Evolutionary conservation across 139 green algal species (phyloP), one percentile per base, ranked within the genome.

Genomic region (Pleodorina starrii): DNA sequence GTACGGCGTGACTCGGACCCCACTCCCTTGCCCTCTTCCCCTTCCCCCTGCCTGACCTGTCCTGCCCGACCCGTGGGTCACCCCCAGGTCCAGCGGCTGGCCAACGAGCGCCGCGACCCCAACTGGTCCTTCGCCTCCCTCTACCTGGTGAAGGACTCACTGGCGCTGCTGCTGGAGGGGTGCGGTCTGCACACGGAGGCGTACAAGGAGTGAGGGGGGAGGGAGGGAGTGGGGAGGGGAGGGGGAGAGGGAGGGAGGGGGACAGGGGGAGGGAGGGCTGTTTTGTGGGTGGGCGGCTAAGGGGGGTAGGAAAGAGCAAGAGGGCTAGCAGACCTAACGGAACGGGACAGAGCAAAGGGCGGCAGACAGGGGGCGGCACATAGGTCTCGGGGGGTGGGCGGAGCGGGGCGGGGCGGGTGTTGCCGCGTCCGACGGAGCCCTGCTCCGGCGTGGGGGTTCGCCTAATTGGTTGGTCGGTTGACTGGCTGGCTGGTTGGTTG

Each of bases 101-200:
- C 94, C 84, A 92, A 92, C 50, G 91, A 91, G 76, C 93, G 96
- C 0, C 90, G 96, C n/a, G 93, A 97, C 51, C 92, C 92, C 38
- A 85, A 81, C 21, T 97, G 97, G 94, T 90, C 50, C 81, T 98
- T 99, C 86, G 84, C 90, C 36, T 95, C 88, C 25, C 93, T 99
- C 10, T 99, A 95, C 90, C 90, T 98, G 48, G 93, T 98, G 17
- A 98, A 98, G 90, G 97, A 99, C 92, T 96, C 93, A 76, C 88
- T 97, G 73, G 96, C 95, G 29, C 91, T 97, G 42, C 95, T 98
- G 96, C 88, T 98, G 73, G 96, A 97, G 75, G 76, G 76, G 76
- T 87, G 76, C 25, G 92, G 93, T 17, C 66, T 96, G 77, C 32
- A 87, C 35, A 92, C 97, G 71, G 97, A 98, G 71, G 95, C 96